Base-by-base conservation (phyloP, 345 rosid genomes). In the Anastatica hierochuntica region DNA sequence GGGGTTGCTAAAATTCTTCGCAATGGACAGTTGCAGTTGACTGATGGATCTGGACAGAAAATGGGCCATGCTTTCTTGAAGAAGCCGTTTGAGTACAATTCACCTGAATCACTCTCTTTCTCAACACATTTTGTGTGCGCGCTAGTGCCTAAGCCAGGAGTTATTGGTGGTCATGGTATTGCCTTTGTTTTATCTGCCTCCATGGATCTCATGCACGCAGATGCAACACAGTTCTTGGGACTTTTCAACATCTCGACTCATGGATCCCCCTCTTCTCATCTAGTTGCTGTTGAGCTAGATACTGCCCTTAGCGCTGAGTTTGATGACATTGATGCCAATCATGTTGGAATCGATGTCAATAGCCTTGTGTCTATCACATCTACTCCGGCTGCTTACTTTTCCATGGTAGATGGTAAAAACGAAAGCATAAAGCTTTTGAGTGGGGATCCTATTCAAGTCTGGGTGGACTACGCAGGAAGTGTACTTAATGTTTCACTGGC, bases 271-370 rank as follows among this genome's bases (percentile, higher is more conserved):
- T 48, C 72, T 42, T 80, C 80, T 56, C 86, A 74, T 40, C 19
- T 86, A 10, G 30, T 83, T 19, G 81, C 82, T 1, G 65, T 83
- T 19, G 88, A 82, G 77, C 66, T 80, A 19, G 85, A 83, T 69
- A 77, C 86, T 0, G 57, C 77, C 3, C 18, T 4, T 2, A 77
- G 58, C 59, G 37, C 45, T 3, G 86, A 83, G 38, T 79, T 77
- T 14, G 19, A 58, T 1, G 88, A 81, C 40, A 66, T 64, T 15
- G 8, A 75, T 30, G 62, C 27, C 15, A 83, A 80, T 42, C 95
- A 78, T 60, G 82, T 85, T 7, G 83, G 84, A 14, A 71, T 85
- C n/a, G 79, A 85, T 53, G 67, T 80, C 34, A 82, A 74, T 31
- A 24, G 60, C 26, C 57, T 79, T 38, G 8, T 1, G 4, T 87